A percentile compares a stretch with the other conserved stretches of the same genome.
These are phyloP conservation scores for Mimosa bimucronata DNA, from an alignment of 306 rosid genomes.

Conservation along the genomic window DNA sequence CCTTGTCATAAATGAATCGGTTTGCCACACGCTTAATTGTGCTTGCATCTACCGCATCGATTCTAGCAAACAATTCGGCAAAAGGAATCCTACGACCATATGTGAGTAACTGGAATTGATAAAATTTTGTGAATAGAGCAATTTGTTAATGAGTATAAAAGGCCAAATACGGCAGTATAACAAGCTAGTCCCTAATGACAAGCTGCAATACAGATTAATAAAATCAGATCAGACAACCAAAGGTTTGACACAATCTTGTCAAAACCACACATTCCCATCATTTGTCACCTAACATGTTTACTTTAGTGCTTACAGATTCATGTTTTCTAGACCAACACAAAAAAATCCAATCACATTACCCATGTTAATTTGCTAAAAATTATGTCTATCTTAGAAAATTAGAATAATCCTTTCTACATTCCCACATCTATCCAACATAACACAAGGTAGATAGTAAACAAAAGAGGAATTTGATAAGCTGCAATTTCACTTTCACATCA, in stretches of 20 bases:
- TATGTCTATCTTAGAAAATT: not conserved
- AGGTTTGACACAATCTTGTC: not conserved
- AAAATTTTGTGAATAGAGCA: not conserved
- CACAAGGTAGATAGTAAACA: no score
- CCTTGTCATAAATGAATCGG: conserved; percentile 92
- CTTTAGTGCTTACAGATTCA: not conserved
- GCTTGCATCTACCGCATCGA: conserved; percentile 90
- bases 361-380: not conserved
- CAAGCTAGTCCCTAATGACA: not conserved
- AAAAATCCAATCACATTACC: not conserved
- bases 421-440: not conserved
- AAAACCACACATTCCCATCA: not conserved
- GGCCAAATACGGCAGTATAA: not conserved
- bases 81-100: conserved; percentile 93
- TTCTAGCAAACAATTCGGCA: conserved; percentile 91
- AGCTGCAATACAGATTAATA: no score
- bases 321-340: not conserved
- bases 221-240: not conserved
- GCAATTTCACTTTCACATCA: no score
- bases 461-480: no score
- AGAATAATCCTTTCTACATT: not conserved
- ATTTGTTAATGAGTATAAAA: not conserved
- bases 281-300: not conserved
- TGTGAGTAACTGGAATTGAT: conserved; percentile 65
- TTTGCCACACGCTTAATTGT: conserved; percentile 93